Conservation (phyloP, 441 rosid genomes). For the Erodium moschatum region DNA sequence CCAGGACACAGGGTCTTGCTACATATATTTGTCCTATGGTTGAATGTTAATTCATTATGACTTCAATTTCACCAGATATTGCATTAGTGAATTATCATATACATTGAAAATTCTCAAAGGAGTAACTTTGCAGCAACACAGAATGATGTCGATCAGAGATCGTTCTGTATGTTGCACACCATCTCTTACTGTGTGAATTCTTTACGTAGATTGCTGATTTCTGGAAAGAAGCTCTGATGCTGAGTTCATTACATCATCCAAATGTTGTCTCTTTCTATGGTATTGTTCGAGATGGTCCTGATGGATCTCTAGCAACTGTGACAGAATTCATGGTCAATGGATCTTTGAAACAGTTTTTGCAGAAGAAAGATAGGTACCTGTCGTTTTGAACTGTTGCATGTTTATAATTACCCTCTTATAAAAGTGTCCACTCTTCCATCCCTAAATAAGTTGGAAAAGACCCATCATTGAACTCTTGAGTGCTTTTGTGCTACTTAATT, state of each 20-base stretch:
- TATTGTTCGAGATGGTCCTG: conserved; percentile 98
- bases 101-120: not conserved
- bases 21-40: not conserved
- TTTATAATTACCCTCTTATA: conserved; percentile 1
- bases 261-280: conserved; percentile 97
- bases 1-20: not conserved
- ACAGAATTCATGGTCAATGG: conserved; percentile 98
- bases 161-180: not conserved
- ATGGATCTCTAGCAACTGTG: conserved; percentile 21
- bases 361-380: conserved; percentile 85
- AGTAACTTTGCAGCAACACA: not conserved
- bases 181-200: conserved; percentile 10
- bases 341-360: conserved; percentile 93
- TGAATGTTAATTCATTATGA: not conserved
- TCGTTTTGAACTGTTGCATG: conserved; percentile 7
- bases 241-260: conserved; percentile 97
- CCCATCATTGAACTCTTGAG: not conserved
- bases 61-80: not conserved
- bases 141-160: not conserved
- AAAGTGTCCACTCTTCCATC: not conserved
- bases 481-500: not conserved
- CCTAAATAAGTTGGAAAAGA: not conserved
- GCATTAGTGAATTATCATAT: not conserved
- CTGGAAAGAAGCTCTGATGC: conserved; percentile 90
- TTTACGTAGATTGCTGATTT: conserved; percentile 80